phyloP scores from a whole-genome alignment of 2,329 filamentous ascomycete species.

The Sclerotinia minor region DNA sequence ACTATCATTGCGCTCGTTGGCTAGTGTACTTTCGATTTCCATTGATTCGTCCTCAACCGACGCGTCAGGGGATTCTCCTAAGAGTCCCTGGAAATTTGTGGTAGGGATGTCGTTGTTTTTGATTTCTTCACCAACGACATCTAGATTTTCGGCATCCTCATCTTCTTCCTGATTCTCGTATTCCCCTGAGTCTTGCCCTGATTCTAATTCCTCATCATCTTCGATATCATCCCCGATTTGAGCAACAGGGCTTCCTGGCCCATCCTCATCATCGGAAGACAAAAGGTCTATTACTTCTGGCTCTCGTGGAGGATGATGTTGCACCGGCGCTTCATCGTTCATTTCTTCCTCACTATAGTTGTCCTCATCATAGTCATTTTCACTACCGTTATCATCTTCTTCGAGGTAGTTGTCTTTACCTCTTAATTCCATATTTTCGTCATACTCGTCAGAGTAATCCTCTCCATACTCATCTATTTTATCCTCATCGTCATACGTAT shows the following conservation, averaged over 20 bases:
- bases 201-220: slow-evolving; percentile 25
- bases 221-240: slow-evolving; percentile 5
- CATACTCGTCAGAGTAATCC: slow-evolving; percentile 42
- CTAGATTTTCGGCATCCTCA: not conserved
- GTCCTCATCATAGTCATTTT: slow-evolving; percentile 28
- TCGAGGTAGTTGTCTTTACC: not conserved
- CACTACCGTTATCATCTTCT: slow-evolving; percentile 11
- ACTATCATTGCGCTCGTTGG: not conserved
- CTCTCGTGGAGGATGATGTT: slow-evolving; percentile 23
- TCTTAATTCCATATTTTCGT: slow-evolving; percentile 1
- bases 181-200: slow-evolving; percentile 23
- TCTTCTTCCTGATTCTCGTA: slow-evolving; percentile 19
- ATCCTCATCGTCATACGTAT: slow-evolving; percentile 1
- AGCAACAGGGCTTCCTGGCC: not conserved
- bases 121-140: slow-evolving; percentile 1
- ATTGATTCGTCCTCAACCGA: not conserved
- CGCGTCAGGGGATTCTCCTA: slow-evolving; percentile 14
- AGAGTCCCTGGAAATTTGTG: slow-evolving; percentile 1
- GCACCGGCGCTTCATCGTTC: slow-evolving; percentile 30
- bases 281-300: slow-evolving; percentile 41
- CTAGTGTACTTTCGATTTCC: not conserved
- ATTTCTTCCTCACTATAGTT: slow-evolving; percentile 37
- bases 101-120: not conserved
- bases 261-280: slow-evolving; percentile 37
- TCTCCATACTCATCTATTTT: slow-evolving; percentile 20